Evolutionary conservation across 371 early-diverging fungal species (phyloP).

Genomic region (Funneliformis caledonium): DNA sequence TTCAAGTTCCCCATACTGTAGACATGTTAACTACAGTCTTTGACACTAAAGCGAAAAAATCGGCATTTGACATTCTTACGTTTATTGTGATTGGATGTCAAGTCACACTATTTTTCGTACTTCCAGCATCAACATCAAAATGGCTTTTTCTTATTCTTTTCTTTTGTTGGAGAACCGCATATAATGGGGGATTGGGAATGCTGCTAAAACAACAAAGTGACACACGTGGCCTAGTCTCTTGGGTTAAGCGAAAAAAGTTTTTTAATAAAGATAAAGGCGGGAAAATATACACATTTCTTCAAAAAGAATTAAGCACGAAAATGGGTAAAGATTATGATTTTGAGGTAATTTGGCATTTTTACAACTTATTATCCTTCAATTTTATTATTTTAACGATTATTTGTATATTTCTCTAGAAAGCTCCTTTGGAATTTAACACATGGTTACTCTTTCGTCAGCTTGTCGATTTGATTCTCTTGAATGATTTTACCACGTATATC

Average conservation of each 20-base stretch:
- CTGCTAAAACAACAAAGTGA: conserved; percentile 84
- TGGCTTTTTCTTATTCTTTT: conserved; percentile 72
- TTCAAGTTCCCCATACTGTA: conserved; percentile 70
- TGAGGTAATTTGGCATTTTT: conserved; percentile 46
- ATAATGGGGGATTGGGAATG: conserved; percentile 87
- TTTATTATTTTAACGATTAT: not conserved
- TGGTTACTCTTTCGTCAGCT: conserved; percentile 95
- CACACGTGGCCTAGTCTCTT: conserved; percentile 68
- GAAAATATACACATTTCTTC: conserved; percentile 66
- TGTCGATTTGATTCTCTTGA: conserved; percentile 91
- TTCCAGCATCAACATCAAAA: conserved; percentile 58
- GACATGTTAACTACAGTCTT: conserved; percentile 79
- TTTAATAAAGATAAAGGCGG: conserved; percentile 58
- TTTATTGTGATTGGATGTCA: conserved; percentile 70
- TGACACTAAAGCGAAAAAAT: conserved; percentile 66
- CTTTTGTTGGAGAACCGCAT: conserved; percentile 84
- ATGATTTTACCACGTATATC: conserved; percentile 89
- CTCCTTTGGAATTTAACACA: conserved; percentile 92
- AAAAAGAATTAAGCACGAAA: conserved; percentile 74
- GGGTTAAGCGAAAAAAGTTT: conserved; percentile 63
- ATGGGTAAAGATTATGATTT: conserved; percentile 88
- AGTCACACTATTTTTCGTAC: conserved; percentile 64
- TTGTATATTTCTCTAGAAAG: conserved; percentile 47
- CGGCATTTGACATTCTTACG: conserved; percentile 77
- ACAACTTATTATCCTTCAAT: conserved; percentile 1